phyloP scores from a whole-genome alignment of 805 yeast genomes.

The Yamadazyma insecticola region DNA sequence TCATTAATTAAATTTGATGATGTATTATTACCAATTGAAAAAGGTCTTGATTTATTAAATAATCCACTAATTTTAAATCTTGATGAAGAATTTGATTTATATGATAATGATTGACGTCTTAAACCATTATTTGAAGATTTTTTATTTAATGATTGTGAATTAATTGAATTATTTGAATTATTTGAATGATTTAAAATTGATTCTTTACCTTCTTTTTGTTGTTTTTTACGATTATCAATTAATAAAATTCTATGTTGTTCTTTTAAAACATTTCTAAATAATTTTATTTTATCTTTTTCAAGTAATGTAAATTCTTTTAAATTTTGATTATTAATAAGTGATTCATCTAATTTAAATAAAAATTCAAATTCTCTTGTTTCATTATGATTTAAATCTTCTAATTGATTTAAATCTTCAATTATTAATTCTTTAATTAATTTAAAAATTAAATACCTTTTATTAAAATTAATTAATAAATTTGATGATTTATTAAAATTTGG shows the following conservation, averaged over 20 bases:
- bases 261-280: slow-evolving; percentile 27
- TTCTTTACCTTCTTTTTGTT: slow-evolving; percentile 12
- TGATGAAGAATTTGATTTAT: slow-evolving; percentile 35
- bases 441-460: slow-evolving; percentile 50
- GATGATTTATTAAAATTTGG: slow-evolving; percentile 80
- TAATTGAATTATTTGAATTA: slow-evolving; percentile 1
- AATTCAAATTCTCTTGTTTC: slow-evolving; percentile 47
- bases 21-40: slow-evolving; percentile 21
- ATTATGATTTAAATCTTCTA: slow-evolving; percentile 19
- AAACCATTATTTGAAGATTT: slow-evolving; percentile 25
- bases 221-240: slow-evolving; percentile 29
- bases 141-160: slow-evolving; percentile 15
- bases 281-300: slow-evolving; percentile 20
- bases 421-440: slow-evolving; percentile 35
- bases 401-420: slow-evolving; percentile 24
- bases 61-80: slow-evolving; percentile 55
- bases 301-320: slow-evolving; percentile 30
- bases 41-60: slow-evolving; percentile 54
- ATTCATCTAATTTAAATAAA: slow-evolving; percentile 43
- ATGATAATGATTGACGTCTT: slow-evolving; percentile 36
- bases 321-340: slow-evolving; percentile 25
- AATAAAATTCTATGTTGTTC: slow-evolving; percentile 29
- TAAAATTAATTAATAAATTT: slow-evolving; percentile 69
- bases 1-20: slow-evolving; percentile 26
- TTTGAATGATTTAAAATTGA: slow-evolving; percentile 1